Evolutionary conservation across 148 eudicot genomes (phyloP), one percentile per base, ranked within the genome.

Genomic region (Mesembryanthemum crystallinum): DNA sequence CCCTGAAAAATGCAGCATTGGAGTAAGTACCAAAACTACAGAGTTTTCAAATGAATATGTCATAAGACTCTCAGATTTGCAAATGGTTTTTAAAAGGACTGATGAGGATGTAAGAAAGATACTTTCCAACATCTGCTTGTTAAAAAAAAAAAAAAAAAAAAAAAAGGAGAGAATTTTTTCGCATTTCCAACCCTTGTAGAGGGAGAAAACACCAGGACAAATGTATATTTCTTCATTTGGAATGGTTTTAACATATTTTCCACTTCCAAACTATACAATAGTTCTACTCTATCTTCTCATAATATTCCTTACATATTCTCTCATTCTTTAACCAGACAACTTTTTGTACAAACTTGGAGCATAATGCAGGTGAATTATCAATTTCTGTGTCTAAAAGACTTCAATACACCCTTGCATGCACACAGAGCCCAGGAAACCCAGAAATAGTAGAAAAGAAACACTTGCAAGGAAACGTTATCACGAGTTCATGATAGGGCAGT

Each of bases 1-100:
- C 33, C 98, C 98, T 93, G 85, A 66, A 68, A 64, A 57, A 78
- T 28, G 59, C 20, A 43, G 18, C 61, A 77, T 72, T 21, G 4
- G 20, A 66, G 29, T 80, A 37, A 37, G 55, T 63, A 57, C 65
- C 21, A 62, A 15, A 39, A 54, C 37, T 15, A 43, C 64, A 43
- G 64, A 21, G 37, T 51, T 21, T 29, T 11, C 0, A n/a, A 32
- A 61, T 27, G 20, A 62, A 21, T 62, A 28, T 60, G 30, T 55
- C 23, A 62, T 15, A 35, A 45, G 76, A 61, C n/a, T 52, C 71
- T 47, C 29, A 35, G 39, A 35, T 32, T 30, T 3, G 49, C 11
- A 24, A 32, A 74, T 32, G n/a, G 10, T 68, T 21, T 32, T 21
- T 3, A 29, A 21, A 6, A 27, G 18, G n/a, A 4, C 33, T 27